Conservation (phyloP, 73 alveolate species). For the Tetrahymena malaccensis region DNA sequence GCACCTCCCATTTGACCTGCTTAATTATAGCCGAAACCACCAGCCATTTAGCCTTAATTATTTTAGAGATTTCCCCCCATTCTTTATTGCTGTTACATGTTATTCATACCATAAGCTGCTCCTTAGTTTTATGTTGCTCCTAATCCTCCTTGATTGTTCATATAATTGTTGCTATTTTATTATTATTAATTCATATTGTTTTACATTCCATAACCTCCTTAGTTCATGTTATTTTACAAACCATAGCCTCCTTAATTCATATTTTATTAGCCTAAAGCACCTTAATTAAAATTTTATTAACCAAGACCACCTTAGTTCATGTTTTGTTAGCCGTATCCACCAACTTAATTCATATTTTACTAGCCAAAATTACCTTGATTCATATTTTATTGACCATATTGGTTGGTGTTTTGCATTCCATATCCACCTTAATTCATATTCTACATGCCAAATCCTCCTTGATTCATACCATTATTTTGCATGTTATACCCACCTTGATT, state of each 20-base stretch:
- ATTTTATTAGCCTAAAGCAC: background rate
- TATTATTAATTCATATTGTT: background rate
- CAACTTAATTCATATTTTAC: background rate
- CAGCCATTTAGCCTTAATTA: background rate
- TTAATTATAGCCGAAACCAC: background rate
- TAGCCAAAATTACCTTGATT: background rate
- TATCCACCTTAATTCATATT: background rate
- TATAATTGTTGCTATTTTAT: background rate
- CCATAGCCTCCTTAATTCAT: background rate
- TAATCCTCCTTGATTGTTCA: background rate
- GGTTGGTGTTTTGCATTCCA: background rate
- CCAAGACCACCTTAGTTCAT: background rate
- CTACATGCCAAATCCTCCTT: background rate
- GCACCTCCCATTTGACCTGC: background rate
- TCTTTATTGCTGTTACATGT: background rate
- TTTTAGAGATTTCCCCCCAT: background rate
- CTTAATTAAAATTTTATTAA: background rate
- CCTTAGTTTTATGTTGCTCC: background rate
- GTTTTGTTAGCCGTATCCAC: background rate
- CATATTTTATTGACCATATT: background rate
- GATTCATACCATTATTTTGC: background rate
- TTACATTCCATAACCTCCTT: background rate
- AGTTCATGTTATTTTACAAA: background rate
- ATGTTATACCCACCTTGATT: background rate
- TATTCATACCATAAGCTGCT: background rate